Base-by-base conservation (phyloP, 139 green algal genomes). In the Penium margaritaceum region DNA sequence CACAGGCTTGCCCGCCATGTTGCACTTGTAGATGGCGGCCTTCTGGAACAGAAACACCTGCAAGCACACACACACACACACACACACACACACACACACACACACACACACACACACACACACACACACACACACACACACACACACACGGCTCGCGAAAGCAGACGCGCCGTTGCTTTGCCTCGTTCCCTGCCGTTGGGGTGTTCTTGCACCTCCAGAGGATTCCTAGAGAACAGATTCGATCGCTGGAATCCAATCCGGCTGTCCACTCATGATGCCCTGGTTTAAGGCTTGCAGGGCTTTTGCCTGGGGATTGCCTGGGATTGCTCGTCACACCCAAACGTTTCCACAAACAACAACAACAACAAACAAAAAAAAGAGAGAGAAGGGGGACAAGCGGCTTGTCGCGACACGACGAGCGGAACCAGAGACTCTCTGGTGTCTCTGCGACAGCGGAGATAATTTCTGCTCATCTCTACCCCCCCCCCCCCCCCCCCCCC, bases 31-130 rank as follows among this genome's bases (percentile, higher is more conserved):
- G 60, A 86, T 82, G 54, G 85, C 83, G n/a, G 67, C 32, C 87
- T 98, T 98, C 81, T 98, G 92, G 14, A 90, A 93, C 69, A 97
- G 85, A 87, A 99, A 99, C 76, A 99, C 96, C 64, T 78, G 71
- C 3, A 43, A 17, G 9, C 54, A 27, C 27, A 27, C 54, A 60
- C 51, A 27, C 14, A 27, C 12, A 27, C 14, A 27, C 12, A 27
- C 14, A n/a, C 12, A 27, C 51, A 17, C 51, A 60, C 51, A 60
- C 51, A 15, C 55, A 38, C 55, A 51, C 41, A 51, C 9, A 12
- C 41, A 51, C 41, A 12, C 41, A 51, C 41, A 12, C 41, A 51
- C 41, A 12, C 41, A 51, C 41, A 12, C 41, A 51, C 41, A 51
- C 9, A 9, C 41, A 51, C 9, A 12, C 9, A 51, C 41, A 51